Evolutionary conservation across 2,329 filamentous ascomycete genomes (phyloP).

Genomic region (Aphanocladium album): DNA sequence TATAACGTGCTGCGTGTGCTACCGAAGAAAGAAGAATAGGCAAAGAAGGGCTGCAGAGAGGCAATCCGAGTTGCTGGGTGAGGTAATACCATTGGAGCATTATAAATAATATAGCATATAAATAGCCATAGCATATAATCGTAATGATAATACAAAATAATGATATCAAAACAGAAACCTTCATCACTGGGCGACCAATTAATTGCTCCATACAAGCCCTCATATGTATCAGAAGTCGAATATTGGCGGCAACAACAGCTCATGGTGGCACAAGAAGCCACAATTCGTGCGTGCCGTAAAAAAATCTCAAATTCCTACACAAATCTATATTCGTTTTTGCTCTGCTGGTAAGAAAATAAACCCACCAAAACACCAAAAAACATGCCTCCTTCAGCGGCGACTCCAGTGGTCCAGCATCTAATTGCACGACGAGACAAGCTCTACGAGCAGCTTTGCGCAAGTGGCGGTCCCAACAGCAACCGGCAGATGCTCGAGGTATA

Average conservation of each 20-base stretch:
- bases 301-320: too few species aligned
- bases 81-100: not conserved
- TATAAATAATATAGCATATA: not conserved
- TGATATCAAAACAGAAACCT: not conserved
- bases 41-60: not conserved
- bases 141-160: not conserved
- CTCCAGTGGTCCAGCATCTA: not conserved
- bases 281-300: too few species aligned
- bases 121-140: not conserved
- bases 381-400: not conserved
- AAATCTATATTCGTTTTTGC: not conserved
- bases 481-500: not conserved
- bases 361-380: not conserved
- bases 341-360: too few species aligned
- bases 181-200: not conserved
- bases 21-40: not conserved
- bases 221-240: not conserved
- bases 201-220: not conserved
- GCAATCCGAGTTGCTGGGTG: not conserved
- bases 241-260: not conserved
- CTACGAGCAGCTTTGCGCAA: not conserved
- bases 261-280: too few species aligned
- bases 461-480: not conserved
- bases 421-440: not conserved
- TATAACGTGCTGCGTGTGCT: constrained; percentile 2